A percentile compares a stretch with the other conserved stretches of the same genome.
Evolutionary conservation across 1,139 yeast genomes (phyloP).

Genomic region (Hanseniaspora uvarum): DNA sequence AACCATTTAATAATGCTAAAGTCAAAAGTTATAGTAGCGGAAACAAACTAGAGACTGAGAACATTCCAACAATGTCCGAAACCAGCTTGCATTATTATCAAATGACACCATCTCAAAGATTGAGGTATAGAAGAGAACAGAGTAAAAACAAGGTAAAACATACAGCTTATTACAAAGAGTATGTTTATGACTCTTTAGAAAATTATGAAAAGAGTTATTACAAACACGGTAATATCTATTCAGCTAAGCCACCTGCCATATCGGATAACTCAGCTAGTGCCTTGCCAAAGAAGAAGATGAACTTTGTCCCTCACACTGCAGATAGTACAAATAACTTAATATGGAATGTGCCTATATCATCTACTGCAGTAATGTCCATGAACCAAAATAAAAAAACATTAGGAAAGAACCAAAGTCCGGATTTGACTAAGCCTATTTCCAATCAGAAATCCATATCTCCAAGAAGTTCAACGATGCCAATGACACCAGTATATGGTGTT

Average conservation of each 20-base stretch:
- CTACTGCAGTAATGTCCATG: background rate
- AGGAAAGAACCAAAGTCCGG: background rate
- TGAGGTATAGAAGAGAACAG: constrained; percentile 33
- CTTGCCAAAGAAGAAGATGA: constrained; percentile 19
- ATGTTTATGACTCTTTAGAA: constrained; percentile 37
- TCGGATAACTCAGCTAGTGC: constrained; percentile 11
- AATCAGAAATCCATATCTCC: background rate
- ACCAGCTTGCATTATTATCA: constrained; percentile 11
- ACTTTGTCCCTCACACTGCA: background rate
- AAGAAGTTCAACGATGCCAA: constrained; percentile 27
- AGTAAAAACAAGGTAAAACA: constrained; percentile 30
- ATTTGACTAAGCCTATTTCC: background rate
- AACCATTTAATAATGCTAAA: background rate
- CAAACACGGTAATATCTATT: constrained; percentile 15
- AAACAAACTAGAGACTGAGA: background rate
- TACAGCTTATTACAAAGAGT: constrained; percentile 33
- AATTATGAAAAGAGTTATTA: constrained; percentile 23
- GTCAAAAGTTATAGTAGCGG: background rate
- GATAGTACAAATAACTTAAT: constrained; percentile 8
- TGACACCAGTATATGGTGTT: constrained; percentile 35
- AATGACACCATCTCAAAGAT: constrained; percentile 35
- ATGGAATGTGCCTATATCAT: constrained; percentile 11
- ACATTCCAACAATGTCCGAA: background rate
- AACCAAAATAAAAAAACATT: constrained; percentile 1
- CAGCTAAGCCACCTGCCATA: constrained; percentile 19